Conservation (phyloP, 2,329 filamentous ascomycete genomes). For the Penicillium sp. region DNA sequence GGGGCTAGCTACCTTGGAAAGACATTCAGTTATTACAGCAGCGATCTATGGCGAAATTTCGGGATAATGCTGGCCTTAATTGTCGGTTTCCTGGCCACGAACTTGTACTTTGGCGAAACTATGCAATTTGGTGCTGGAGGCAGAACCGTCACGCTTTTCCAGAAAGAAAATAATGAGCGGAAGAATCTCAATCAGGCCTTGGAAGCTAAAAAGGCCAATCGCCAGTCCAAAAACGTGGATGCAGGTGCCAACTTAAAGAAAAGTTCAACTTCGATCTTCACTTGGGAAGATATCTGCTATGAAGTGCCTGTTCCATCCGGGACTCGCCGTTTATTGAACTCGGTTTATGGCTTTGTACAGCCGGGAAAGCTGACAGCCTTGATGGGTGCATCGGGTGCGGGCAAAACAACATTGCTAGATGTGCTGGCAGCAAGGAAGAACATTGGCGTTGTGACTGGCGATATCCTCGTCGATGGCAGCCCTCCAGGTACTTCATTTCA, state of each 20-base stretch:
- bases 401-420: conserved; percentile 79
- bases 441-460: conserved; percentile 58
- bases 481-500: conserved; percentile 56
- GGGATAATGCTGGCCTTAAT: conserved; percentile 38
- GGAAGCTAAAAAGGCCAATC: conserved; percentile 38
- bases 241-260: conserved; percentile 47
- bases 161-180: conserved; percentile 37
- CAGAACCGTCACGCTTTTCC: conserved; percentile 40
- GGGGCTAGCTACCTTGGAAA: neutral
- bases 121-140: conserved; percentile 39
- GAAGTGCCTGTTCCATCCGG: conserved; percentile 47
- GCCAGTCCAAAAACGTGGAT: conserved; percentile 29
- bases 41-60: conserved; percentile 64
- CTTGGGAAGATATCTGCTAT: conserved; percentile 49
- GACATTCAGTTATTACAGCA: conserved; percentile 42
- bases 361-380: conserved; percentile 48
- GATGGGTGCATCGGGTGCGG: conserved; percentile 59
- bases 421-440: conserved; percentile 63
- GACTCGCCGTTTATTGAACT: conserved; percentile 42
- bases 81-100: conserved; percentile 32
- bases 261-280: conserved; percentile 48
- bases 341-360: conserved; percentile 47
- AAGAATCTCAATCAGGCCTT: conserved; percentile 35
- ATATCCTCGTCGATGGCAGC: conserved; percentile 58
- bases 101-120: conserved; percentile 38